These are phyloP conservation scores for Thielaviopsis punctulata DNA, from an alignment of 2,329 filamentous ascomycete species.

Conservation along the genomic window DNA sequence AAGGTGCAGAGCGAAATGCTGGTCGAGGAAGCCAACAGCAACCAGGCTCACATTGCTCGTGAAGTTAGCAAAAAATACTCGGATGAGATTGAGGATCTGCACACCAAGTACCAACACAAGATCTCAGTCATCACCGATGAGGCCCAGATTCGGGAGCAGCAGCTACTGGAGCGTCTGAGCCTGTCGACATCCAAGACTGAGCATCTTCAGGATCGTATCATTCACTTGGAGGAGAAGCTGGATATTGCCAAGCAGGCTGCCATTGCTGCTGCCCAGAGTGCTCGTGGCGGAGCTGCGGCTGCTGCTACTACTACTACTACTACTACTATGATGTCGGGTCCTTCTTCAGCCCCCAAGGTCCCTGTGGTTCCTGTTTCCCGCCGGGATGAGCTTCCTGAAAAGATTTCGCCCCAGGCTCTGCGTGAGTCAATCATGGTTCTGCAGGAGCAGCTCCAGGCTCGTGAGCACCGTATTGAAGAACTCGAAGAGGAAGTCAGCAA, in stretches of 20 bases:
- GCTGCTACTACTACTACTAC: slow-evolving; percentile 11
- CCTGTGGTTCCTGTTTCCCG: slow-evolving; percentile 21
- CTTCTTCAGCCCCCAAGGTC: slow-evolving; percentile 15
- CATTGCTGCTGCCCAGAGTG: slow-evolving; percentile 62
- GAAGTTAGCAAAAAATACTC: slow-evolving; percentile 41
- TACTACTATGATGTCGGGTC: not conserved
- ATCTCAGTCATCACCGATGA: slow-evolving; percentile 64
- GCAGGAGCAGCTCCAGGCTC: slow-evolving; percentile 90
- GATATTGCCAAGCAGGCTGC: slow-evolving; percentile 80
- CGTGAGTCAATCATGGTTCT: slow-evolving; percentile 92
- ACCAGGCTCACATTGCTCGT: slow-evolving; percentile 37
- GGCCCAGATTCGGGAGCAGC: slow-evolving; percentile 60
- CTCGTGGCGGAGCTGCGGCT: slow-evolving; percentile 35
- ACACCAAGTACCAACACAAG: slow-evolving; percentile 56
- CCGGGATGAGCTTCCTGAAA: slow-evolving; percentile 46
- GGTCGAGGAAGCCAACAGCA: slow-evolving; percentile 61
- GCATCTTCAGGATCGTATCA: slow-evolving; percentile 70
- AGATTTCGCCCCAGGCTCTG: slow-evolving; percentile 83
- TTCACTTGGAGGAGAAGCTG: slow-evolving; percentile 76
- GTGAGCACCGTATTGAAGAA: slow-evolving; percentile 75
- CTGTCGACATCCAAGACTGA: slow-evolving; percentile 72
- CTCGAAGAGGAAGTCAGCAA: slow-evolving; percentile 56
- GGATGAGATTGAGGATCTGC: slow-evolving; percentile 56
- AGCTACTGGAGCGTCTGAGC: slow-evolving; percentile 63
- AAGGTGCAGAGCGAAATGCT: slow-evolving; percentile 72